Evolutionary conservation across 2,329 filamentous ascomycete species (phyloP).

Genomic region (Didymella sp.): DNA sequence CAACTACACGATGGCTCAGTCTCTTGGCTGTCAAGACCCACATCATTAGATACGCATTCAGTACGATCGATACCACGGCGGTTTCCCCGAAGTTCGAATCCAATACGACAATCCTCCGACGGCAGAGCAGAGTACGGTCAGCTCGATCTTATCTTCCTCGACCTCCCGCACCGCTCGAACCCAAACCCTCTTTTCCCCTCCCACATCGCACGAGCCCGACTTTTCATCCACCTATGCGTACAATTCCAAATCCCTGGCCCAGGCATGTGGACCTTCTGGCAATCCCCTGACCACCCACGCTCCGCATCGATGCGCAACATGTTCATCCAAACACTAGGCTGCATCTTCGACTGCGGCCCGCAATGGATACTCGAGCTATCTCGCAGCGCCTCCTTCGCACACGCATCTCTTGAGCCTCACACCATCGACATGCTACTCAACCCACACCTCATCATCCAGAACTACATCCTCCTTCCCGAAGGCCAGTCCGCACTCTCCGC

Average conservation of each 20-base stretch:
- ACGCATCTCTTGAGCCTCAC: slow-evolving; percentile 23
- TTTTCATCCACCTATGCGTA: slow-evolving; percentile 47
- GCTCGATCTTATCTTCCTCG: slow-evolving; percentile 51
- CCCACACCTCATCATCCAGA: slow-evolving; percentile 47
- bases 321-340: slow-evolving; percentile 53
- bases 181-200: slow-evolving; percentile 38
- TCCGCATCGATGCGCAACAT: slow-evolving; percentile 51
- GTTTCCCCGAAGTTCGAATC: slow-evolving; percentile 21
- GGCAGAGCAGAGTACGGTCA: slow-evolving; percentile 50
- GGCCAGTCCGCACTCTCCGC: slow-evolving; percentile 28
- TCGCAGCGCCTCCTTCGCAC: slow-evolving; percentile 33
- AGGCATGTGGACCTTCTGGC: slow-evolving; percentile 39
- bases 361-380: slow-evolving; percentile 50
- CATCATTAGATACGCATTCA: slow-evolving; percentile 30
- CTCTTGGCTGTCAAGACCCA: slow-evolving; percentile 45
- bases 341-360: slow-evolving; percentile 50
- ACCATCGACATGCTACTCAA: slow-evolving; percentile 37
- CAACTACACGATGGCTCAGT: slow-evolving; percentile 43
- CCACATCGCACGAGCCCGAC: slow-evolving; percentile 41
- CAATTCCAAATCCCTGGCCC: slow-evolving; percentile 32
- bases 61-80: slow-evolving; percentile 17
- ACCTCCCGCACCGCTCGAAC: slow-evolving; percentile 38
- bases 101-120: slow-evolving; percentile 41
- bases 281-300: slow-evolving; percentile 39
- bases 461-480: slow-evolving; percentile 42